Percentiles rank a stretch among this genome's conserved stretches.
These are phyloP conservation scores for Phytophthora hibernalis DNA, from an alignment of 352 stramenopile genomes.

Conservation along the genomic window DNA sequence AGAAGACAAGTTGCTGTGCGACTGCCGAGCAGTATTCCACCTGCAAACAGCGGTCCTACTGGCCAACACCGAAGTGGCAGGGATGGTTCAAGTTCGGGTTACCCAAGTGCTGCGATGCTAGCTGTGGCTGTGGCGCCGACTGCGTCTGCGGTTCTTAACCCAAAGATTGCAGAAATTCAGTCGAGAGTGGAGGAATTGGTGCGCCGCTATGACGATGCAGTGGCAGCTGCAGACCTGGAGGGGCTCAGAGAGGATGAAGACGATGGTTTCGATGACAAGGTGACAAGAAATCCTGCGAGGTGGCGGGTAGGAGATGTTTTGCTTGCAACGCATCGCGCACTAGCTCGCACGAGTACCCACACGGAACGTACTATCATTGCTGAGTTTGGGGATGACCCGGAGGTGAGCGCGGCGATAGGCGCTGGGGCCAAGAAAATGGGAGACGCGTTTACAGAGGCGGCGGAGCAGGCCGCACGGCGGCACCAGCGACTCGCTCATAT, in stretches of 20 bases:
- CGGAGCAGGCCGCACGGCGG: constrained; percentile 38
- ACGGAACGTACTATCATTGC: constrained; percentile 59
- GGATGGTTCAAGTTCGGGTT: neutral
- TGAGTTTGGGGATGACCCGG: constrained; percentile 63
- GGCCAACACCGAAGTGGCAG: neutral
- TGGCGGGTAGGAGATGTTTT: constrained; percentile 76
- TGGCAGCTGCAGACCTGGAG: constrained; percentile 22
- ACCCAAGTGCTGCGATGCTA: constrained; percentile 27
- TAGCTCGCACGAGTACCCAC: constrained; percentile 63
- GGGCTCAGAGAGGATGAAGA: constrained; percentile 41
- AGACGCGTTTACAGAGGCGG: constrained; percentile 41
- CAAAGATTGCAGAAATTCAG: constrained; percentile 73
- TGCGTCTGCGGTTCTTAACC: constrained; percentile 28
- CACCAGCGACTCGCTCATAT: constrained; percentile 41
- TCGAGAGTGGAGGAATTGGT: constrained; percentile 74
- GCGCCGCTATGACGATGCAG: constrained; percentile 65
- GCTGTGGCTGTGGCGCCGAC: neutral
- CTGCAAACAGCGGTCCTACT: neutral
- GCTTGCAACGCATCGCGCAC: constrained; percentile 62
- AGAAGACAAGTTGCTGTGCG: constrained; percentile 23
- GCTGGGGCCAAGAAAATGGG: constrained; percentile 46
- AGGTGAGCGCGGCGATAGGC: constrained; percentile 51
- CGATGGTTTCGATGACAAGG: constrained; percentile 30
- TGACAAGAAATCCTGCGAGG: constrained; percentile 38
- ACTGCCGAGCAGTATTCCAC: constrained; percentile 16